phyloP scores from a whole-genome alignment of 306 rosid genomes.

The Oxytropis ochrocephala region DNA sequence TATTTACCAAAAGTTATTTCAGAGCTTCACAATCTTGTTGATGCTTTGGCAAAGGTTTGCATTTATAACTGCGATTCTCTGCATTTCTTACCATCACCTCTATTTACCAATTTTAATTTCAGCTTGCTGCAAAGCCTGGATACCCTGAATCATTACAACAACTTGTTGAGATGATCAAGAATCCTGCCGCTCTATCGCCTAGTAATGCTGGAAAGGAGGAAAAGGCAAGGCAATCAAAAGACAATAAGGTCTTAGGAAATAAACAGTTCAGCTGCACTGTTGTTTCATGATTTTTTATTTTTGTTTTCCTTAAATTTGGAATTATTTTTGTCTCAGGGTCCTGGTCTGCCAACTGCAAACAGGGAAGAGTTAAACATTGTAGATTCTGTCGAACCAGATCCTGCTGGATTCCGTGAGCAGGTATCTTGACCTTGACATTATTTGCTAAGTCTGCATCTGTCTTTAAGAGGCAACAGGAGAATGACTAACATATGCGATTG shows the following conservation, averaged over 20 bases:
- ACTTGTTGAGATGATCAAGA: conserved; percentile 78
- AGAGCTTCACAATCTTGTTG: conserved; percentile 95
- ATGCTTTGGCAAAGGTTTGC: conserved; percentile 83
- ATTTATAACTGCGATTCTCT: neutral
- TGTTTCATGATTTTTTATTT: neutral
- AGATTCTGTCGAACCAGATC: conserved; percentile 74
- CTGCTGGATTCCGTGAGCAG: conserved; percentile 91
- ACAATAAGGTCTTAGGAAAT: conserved; percentile 58
- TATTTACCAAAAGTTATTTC: conserved; percentile 77
- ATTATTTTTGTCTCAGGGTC: conserved; percentile 33
- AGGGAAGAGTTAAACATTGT: conserved; percentile 55
- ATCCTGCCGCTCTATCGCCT: conserved; percentile 55
- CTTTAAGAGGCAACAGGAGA: neutral
- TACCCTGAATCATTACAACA: conserved; percentile 80
- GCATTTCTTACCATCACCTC: neutral
- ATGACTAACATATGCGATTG: neutral
- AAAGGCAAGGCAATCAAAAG: conserved; percentile 63
- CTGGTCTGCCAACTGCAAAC: conserved; percentile 39
- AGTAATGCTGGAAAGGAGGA: conserved; percentile 78
- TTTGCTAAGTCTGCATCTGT: neutral
- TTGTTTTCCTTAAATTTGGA: neutral
- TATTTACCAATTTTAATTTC: conserved; percentile 26
- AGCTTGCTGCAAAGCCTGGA: conserved; percentile 92
- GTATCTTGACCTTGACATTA: conserved; percentile 32
- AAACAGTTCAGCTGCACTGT: neutral